Percentiles rank a stretch among this genome's conserved stretches.
Evolutionary conservation across 2,329 filamentous ascomycete genomes (phyloP).

Genomic region (Thelonectria blattea): DNA sequence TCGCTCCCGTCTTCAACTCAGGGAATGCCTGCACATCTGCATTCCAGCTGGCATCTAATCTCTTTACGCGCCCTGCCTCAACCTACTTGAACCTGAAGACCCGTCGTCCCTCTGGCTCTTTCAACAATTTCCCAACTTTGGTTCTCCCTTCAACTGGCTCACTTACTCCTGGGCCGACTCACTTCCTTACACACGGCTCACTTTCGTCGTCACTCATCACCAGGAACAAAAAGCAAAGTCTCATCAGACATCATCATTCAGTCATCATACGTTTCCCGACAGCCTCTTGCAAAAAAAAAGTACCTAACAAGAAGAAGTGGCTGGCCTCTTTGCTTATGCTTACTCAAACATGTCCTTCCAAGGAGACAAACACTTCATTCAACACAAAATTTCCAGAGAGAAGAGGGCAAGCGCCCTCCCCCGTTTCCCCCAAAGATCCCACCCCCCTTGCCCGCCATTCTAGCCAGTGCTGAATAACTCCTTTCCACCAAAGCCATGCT

Average conservation of each 20-base stretch:
- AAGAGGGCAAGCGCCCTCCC: slow-evolving; percentile 31
- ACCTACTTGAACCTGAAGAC: slow-evolving; percentile 10
- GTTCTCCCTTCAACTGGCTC: slow-evolving; percentile 11
- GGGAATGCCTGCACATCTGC: slow-evolving; percentile 11
- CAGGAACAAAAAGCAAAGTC: slow-evolving; percentile 25
- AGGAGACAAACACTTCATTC: slow-evolving; percentile 30
- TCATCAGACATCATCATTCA: slow-evolving; percentile 41
- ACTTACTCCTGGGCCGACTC: background rate
- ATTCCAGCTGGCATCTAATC: slow-evolving; percentile 5
- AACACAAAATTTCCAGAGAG: slow-evolving; percentile 22
- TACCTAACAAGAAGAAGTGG: slow-evolving; percentile 37
- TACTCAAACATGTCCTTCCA: slow-evolving; percentile 37
- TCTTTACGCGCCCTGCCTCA: background rate
- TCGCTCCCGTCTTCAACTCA: background rate
- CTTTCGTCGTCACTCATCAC: slow-evolving; percentile 16
- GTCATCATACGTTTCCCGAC: slow-evolving; percentile 39
- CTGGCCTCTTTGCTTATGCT: slow-evolving; percentile 32
- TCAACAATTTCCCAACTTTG: slow-evolving; percentile 10
- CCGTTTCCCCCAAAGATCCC: slow-evolving; percentile 27
- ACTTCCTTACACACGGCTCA: slow-evolving; percentile 13
- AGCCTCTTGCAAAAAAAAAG: slow-evolving; percentile 31
- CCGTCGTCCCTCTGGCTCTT: background rate
- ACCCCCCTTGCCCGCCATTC: slow-evolving; percentile 31
- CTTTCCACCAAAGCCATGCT: slow-evolving; percentile 31
- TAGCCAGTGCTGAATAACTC: slow-evolving; percentile 38